These are phyloP conservation scores for Leucosporidium yakuticum DNA, from an alignment of 768 basidiomycete species.

Conservation along the genomic window DNA sequence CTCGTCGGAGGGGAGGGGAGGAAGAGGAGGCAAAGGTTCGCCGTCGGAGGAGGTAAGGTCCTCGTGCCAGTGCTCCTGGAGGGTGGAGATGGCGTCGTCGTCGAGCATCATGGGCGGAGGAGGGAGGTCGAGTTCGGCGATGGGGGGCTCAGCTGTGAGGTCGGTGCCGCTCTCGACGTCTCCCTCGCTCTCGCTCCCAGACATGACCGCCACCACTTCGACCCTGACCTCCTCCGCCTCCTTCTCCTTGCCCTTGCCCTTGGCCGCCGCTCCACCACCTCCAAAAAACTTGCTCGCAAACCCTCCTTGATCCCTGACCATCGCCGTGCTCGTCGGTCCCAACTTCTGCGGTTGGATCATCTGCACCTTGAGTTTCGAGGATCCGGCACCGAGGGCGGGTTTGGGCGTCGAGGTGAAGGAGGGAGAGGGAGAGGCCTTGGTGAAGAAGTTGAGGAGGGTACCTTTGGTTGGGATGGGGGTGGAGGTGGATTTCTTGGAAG, in stretches of 20 bases:
- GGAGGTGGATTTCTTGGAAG: background rate
- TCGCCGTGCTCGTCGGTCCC: background rate
- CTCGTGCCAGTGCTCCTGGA: background rate
- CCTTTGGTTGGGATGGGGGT: background rate
- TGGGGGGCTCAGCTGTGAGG: background rate
- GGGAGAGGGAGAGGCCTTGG: background rate
- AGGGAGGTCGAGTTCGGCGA: background rate
- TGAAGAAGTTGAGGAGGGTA: slow-evolving; percentile 25
- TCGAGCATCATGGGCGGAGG: too few relatives aligned
- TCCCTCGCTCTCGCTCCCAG: background rate
- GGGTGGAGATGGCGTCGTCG: too few relatives aligned
- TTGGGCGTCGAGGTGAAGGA: background rate
- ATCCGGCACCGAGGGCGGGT: background rate
- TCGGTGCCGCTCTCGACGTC: background rate
- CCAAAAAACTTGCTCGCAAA: slow-evolving; percentile 30
- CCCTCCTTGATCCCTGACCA: background rate
- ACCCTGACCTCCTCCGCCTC: background rate
- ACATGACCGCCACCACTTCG: background rate
- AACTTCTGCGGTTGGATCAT: background rate
- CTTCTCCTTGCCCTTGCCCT: background rate
- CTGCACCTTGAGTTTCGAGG: slow-evolving; percentile 3
- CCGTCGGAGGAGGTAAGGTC: background rate
- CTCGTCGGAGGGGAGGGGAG: too few relatives aligned
- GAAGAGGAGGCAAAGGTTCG: background rate
- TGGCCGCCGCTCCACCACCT: background rate